Evolutionary conservation across 805 yeast genomes (phyloP).

Genomic region (Metschnikowia continentalis): DNA sequence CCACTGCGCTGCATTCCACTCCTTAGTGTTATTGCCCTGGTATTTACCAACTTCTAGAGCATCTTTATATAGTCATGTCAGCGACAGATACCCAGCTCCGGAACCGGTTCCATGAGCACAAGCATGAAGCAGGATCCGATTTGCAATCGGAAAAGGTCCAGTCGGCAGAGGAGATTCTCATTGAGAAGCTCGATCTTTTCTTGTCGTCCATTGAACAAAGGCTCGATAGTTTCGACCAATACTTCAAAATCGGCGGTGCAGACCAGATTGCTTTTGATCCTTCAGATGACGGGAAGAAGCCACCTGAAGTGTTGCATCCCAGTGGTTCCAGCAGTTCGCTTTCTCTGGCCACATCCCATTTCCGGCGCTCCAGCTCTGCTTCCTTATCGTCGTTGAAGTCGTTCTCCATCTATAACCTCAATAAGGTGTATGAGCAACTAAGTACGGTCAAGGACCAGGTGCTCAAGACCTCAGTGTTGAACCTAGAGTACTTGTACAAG

Average conservation of each 20-base stretch:
- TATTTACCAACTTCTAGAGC: neutral
- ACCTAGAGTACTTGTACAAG: slow-evolving; percentile 36
- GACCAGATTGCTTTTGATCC: slow-evolving; percentile 2
- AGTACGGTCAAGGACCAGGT: slow-evolving; percentile 34
- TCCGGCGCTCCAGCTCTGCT: slow-evolving; percentile 27
- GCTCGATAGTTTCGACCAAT: slow-evolving; percentile 37
- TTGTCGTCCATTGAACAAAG: slow-evolving; percentile 41
- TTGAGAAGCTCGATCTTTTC: slow-evolving; percentile 39
- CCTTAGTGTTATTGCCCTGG: neutral
- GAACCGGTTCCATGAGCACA: slow-evolving; percentile 6
- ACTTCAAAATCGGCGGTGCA: slow-evolving; percentile 27
- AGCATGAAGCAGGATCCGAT: neutral
- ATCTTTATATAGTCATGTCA: neutral
- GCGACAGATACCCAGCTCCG: slow-evolving; percentile 9
- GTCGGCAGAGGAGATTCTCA: slow-evolving; percentile 36
- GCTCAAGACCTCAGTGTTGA: slow-evolving; percentile 33
- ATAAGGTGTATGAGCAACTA: slow-evolving; percentile 33
- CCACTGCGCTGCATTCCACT: neutral
- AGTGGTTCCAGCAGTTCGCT: neutral
- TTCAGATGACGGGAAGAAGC: slow-evolving; percentile 11
- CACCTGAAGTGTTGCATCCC: neutral
- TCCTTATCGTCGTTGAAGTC: slow-evolving; percentile 26
- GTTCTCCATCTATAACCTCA: slow-evolving; percentile 31
- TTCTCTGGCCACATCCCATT: slow-evolving; percentile 6
- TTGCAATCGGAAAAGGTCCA: neutral